Conservation (phyloP, 1,284 basidiomycete genomes). For the Termitomyces sp. region DNA sequence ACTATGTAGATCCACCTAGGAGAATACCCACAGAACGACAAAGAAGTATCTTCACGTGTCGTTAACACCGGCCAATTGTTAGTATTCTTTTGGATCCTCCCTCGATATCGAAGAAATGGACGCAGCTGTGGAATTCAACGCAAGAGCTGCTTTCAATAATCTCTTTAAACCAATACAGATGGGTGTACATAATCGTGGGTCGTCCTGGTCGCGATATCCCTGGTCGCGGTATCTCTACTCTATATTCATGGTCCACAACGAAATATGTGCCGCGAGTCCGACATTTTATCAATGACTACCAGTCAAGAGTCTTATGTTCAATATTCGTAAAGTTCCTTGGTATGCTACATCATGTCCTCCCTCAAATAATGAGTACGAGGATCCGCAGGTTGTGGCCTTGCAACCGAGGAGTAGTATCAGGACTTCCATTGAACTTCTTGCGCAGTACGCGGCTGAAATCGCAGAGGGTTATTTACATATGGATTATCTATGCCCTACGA, state of each 20-base stretch:
- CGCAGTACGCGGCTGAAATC: not conserved
- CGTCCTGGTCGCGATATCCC: not conserved
- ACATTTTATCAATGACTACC: not conserved
- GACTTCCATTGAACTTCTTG: too few relatives aligned
- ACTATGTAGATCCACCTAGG: not conserved
- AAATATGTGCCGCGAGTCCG: not conserved
- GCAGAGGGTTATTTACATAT: not conserved
- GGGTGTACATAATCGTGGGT: not conserved
- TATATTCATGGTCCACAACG: too few relatives aligned
- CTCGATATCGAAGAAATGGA: too few relatives aligned
- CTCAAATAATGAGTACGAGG: not conserved
- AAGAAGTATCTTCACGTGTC: not conserved
- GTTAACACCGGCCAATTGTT: too few relatives aligned
- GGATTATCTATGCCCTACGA: not conserved
- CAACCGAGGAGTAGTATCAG: not conserved
- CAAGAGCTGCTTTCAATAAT: too few relatives aligned
- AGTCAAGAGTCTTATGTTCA: not conserved
- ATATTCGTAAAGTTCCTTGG: not conserved
- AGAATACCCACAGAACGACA: not conserved
- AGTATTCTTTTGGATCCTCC: too few relatives aligned
- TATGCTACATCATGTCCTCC: not conserved
- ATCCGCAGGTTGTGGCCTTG: not conserved
- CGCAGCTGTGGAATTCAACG: not conserved
- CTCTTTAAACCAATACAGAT: not conserved
- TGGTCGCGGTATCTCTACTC: not conserved